Percentiles rank a stretch among this genome's conserved stretches.
These are phyloP conservation scores for Senna siamea DNA, from an alignment of 306 rosid species.

Conservation along the genomic window DNA sequence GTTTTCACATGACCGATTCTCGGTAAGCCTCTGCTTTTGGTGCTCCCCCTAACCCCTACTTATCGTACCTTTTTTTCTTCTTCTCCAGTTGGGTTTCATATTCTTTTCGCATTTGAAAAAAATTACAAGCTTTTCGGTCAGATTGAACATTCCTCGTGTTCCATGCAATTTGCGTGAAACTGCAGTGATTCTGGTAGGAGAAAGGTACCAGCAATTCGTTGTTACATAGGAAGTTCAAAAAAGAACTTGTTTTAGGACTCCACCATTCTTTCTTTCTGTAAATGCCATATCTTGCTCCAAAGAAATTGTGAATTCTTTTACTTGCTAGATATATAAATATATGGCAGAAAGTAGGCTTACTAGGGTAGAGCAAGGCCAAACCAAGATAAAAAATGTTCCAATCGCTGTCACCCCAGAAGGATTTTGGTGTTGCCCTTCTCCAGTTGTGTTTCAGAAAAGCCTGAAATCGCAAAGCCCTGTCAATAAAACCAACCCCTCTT, in stretches of 20 bases:
- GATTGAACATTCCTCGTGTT: conserved; percentile 29
- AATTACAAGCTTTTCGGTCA: conserved; percentile 6
- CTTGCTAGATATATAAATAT: conserved; percentile 15
- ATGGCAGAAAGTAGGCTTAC: conserved; percentile 87
- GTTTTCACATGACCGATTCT: conserved; percentile 37
- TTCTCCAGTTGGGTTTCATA: conserved; percentile 35
- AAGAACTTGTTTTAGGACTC: too few species aligned
- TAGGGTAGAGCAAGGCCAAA: conserved; percentile 75
- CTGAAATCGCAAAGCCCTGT: conserved; percentile 73
- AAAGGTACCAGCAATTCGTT: too few species aligned
- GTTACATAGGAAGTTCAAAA: too few species aligned
- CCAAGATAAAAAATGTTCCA: conserved; percentile 90
- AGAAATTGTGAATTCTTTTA: conserved; percentile 35
- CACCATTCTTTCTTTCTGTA: conserved; percentile 30
- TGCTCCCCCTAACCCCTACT: too few species aligned
- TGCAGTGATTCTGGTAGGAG: conserved; percentile 34
- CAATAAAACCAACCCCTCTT: conserved; percentile 70
- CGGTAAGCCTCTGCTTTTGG: conserved; percentile 48
- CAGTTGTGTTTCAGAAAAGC: conserved; percentile 91
- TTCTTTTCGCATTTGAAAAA: conserved; percentile 30
- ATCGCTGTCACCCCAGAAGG: conserved; percentile 99
- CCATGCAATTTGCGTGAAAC: conserved; percentile 34
- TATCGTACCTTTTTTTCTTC: too few species aligned
- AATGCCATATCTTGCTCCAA: too few species aligned
- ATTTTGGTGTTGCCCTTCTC: conserved; percentile 99